Base-by-base conservation (phyloP, 192 early-diverging fungal genomes). In the Gonapodya prolifera region DNA sequence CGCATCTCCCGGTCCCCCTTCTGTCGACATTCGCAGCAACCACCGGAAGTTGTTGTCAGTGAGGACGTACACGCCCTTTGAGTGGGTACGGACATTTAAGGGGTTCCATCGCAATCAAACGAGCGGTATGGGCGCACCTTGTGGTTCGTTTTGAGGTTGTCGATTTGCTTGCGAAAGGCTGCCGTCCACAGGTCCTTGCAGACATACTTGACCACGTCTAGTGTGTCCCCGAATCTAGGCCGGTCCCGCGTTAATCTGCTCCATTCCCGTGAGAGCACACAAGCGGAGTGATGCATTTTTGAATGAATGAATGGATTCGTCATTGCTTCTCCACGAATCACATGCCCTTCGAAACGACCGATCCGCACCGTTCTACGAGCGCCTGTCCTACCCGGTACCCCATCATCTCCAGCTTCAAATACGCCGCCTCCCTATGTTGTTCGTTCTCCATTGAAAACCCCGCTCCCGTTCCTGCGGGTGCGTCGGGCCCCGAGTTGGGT, bases 131-230 rank as follows among this genome's bases (percentile, higher is more conserved):
- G 13, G 75, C 85, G 75, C 79, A 95, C 93, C 35, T 95, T 84
- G 79, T 98, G 98, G 83, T 99, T 99, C 8, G 98, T 98, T 82
- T 99, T 99, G 13, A 99, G 85, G 78, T 98, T 98, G 80, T 99
- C 98, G 35, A 99, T 91, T 81, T 99, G 96, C 77, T 98, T 95
- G 81, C 96, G 94, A 81, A 98, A 99, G 69, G 96, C 82, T 34
- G 92, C 83, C 70, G 91, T 91, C 98, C 98, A 99, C 30, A 97
- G 87, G 74, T 99, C 98, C 82, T 98, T 98, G 86, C 98, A 99
- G 8, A 99, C 90, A 87, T 97, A 99, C 82, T 99, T 99, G 74
- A 99, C 92, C 34, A 97, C 92, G 70, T 98, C 98, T 30, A 99
- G 83, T 33, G 92, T 98, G 85, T 98, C 97, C 0, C 87, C 84